Evolutionary conservation across 495 filamentous ascomycete species (phyloP).

Genomic region (Alectoria sarmentosa): DNA sequence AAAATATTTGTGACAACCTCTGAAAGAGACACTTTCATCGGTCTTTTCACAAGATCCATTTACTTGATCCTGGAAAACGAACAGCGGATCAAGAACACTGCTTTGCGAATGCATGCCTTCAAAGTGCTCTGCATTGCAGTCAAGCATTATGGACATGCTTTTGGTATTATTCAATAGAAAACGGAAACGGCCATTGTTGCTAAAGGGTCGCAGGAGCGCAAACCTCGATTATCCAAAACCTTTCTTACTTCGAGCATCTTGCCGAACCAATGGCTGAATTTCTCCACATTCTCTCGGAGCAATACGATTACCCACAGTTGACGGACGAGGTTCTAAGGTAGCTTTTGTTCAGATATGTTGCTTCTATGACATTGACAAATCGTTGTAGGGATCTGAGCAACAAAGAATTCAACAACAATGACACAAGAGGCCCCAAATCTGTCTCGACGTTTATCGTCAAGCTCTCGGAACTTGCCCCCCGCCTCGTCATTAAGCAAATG

Average conservation of each 20-base stretch:
- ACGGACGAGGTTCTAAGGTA: conserved; percentile 82
- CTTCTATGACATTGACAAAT: conserved; percentile 27
- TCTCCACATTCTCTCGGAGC: conserved; percentile 87
- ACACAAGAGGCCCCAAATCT: conserved; percentile 90
- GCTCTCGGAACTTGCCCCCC: conserved; percentile 90
- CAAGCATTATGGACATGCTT: conserved; percentile 97
- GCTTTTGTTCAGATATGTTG: neutral
- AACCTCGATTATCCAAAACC: conserved; percentile 93
- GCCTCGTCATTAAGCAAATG: conserved; percentile 95
- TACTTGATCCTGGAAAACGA: conserved; percentile 94
- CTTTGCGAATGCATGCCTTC: conserved; percentile 92
- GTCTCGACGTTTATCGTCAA: conserved; percentile 94
- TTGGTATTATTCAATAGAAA: conserved; percentile 52
- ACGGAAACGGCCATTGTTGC: neutral
- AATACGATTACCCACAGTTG: conserved; percentile 97
- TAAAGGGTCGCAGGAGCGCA: conserved; percentile 65
- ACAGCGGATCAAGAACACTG: conserved; percentile 80
- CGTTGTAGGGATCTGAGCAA: conserved; percentile 72
- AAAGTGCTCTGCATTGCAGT: conserved; percentile 94
- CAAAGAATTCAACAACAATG: conserved; percentile 96
- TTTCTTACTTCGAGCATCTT: conserved; percentile 97
- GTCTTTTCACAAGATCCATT: conserved; percentile 85
- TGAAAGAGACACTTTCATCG: conserved; percentile 92
- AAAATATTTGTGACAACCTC: conserved; percentile 93
- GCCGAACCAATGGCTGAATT: conserved; percentile 99